phyloP scores from a whole-genome alignment of 2,329 filamentous ascomycete genomes.

The Aspergillus cejpii region DNA sequence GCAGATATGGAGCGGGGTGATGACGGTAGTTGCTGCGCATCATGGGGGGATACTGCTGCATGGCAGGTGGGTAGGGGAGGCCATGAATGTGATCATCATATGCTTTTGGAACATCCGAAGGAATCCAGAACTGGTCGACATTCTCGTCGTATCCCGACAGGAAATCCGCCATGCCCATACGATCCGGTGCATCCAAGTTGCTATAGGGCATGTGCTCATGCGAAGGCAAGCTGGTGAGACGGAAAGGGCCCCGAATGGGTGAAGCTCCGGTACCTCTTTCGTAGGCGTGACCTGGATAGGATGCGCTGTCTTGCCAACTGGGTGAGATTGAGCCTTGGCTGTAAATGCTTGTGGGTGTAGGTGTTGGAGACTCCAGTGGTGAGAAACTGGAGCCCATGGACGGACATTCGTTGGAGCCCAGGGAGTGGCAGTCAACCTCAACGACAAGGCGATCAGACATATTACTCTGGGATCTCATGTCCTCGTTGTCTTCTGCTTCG shows the following conservation, averaged over 20 bases:
- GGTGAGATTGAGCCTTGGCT: slow-evolving; percentile 36
- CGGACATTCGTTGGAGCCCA: slow-evolving; percentile 37
- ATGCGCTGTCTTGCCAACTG: slow-evolving; percentile 30
- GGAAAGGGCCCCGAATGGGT: slow-evolving; percentile 32
- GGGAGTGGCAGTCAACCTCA: slow-evolving; percentile 35
- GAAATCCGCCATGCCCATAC: slow-evolving; percentile 33
- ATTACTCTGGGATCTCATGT: slow-evolving; percentile 36
- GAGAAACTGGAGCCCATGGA: slow-evolving; percentile 38
- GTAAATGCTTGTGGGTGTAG: slow-evolving; percentile 36
- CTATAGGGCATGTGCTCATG: slow-evolving; percentile 28
- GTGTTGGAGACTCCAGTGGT: slow-evolving; percentile 36
- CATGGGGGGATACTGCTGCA: slow-evolving; percentile 34
- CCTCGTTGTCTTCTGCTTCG: slow-evolving; percentile 28
- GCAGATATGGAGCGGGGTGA: slow-evolving; percentile 29
- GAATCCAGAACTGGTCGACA: slow-evolving; percentile 35
- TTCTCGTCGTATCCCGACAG: slow-evolving; percentile 35
- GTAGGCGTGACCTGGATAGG: slow-evolving; percentile 25
- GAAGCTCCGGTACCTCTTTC: slow-evolving; percentile 27
- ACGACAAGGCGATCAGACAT: slow-evolving; percentile 35
- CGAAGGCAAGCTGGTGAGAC: slow-evolving; percentile 32
- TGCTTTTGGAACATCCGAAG: slow-evolving; percentile 32
- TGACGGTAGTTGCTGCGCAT: slow-evolving; percentile 31
- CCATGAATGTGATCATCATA: slow-evolving; percentile 26
- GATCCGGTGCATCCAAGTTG: slow-evolving; percentile 30
- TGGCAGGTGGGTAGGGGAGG: slow-evolving; percentile 30